phyloP scores from a whole-genome alignment of 257 asterid species.

The Salvia rosmarinus region DNA sequence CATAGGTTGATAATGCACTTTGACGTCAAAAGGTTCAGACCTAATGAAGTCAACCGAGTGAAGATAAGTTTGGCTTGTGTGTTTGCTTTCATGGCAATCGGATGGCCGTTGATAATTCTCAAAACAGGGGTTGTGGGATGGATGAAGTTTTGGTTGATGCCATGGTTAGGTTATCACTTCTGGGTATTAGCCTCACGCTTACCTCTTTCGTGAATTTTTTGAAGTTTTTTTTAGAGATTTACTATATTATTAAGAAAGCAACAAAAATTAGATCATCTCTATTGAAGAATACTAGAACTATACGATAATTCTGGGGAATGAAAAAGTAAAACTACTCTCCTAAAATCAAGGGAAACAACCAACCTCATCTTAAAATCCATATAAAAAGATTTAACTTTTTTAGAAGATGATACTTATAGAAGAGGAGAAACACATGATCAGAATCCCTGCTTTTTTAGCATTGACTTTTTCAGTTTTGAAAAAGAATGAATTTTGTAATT shows the following conservation, averaged over 20 bases:
- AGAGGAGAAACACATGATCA: no score
- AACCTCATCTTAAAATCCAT: no score
- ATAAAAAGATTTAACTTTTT: no score
- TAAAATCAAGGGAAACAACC: no score
- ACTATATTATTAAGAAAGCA: neutral
- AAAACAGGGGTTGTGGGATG: constrained; percentile 85
- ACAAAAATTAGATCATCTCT: neutral
- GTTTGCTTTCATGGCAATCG: constrained; percentile 90
- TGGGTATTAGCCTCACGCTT: constrained; percentile 69
- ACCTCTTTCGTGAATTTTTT: neutral
- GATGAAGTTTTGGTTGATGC: constrained; percentile 98
- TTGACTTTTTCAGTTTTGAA: no score
- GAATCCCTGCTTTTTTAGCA: no score
- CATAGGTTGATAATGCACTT: constrained; percentile 79
- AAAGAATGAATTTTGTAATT: no score
- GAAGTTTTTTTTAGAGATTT: neutral
- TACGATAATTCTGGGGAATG: no score
- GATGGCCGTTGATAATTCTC: constrained; percentile 89
- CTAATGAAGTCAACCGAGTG: constrained; percentile 83
- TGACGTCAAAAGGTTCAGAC: constrained; percentile 79
- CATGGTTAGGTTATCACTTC: constrained; percentile 96
- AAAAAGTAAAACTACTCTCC: no score
- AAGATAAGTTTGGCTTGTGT: constrained; percentile 95
- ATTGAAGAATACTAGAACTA: neutral
- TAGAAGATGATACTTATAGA: no score